A percentile compares a stretch with the other conserved stretches of the same genome.
Conservation (phyloP, 2,329 filamentous ascomycete genomes). For the Cladosporium sp. region DNA sequence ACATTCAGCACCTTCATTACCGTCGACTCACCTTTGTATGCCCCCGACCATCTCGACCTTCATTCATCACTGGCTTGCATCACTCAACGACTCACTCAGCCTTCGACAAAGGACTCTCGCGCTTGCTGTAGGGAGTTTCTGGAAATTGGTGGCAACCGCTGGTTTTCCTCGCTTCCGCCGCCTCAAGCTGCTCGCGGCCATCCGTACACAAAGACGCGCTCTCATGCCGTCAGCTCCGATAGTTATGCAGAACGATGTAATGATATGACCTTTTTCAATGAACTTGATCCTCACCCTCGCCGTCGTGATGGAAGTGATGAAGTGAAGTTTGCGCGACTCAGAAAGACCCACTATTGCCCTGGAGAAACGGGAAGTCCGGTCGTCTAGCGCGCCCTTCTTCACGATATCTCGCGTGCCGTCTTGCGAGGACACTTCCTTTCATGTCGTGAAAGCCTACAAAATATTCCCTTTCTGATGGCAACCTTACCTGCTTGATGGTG, state of each 20-base stretch:
- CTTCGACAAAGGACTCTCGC: too few relatives aligned
- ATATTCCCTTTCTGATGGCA: not conserved
- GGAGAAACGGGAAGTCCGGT: conserved; percentile 9
- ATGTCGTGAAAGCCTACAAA: too few relatives aligned
- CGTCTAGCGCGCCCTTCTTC: conserved; percentile 6
- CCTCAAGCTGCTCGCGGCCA: not conserved
- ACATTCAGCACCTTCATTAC: conserved; percentile 1
- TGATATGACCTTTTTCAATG: conserved; percentile 6
- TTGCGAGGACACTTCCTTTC: not conserved
- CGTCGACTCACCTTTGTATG: not conserved
- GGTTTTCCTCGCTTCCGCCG: not conserved
- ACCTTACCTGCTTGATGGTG: not conserved
- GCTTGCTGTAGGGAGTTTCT: too few relatives aligned
- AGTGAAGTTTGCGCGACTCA: conserved; percentile 10
- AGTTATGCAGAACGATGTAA: conserved; percentile 10
- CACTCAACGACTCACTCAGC: too few relatives aligned
- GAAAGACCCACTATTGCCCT: conserved; percentile 11
- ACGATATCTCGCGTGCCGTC: conserved; percentile 3
- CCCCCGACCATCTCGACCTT: not conserved
- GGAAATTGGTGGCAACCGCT: not conserved
- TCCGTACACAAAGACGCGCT: not conserved
- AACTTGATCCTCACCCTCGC: not conserved
- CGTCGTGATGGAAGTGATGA: not conserved
- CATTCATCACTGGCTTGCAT: too few relatives aligned
- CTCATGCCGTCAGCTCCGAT: not conserved